Evolutionary conservation across 495 filamentous ascomycete species (phyloP).

Genomic region (Lepidopterella palustris): DNA sequence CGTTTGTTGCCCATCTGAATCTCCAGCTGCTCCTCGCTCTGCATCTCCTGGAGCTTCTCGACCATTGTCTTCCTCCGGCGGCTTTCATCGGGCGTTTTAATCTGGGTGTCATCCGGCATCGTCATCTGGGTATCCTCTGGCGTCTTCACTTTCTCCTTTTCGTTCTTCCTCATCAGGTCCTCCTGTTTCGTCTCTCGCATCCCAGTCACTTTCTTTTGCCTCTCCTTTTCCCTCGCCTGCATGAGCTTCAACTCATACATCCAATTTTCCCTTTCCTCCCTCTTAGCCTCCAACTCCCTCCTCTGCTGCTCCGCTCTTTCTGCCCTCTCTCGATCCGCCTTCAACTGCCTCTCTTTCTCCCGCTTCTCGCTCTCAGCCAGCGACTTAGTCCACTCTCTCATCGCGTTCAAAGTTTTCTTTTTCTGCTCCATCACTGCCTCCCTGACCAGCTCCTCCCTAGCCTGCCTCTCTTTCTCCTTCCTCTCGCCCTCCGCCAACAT

Average conservation of each 20-base stretch:
- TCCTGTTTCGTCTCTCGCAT: background rate
- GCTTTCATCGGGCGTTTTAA: too few species aligned
- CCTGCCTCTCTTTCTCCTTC: constrained; percentile 6
- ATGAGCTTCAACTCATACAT: background rate
- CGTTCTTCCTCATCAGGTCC: background rate
- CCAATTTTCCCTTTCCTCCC: background rate
- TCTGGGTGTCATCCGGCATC: too few species aligned
- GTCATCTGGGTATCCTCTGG: too few species aligned
- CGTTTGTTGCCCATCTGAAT: too few species aligned
- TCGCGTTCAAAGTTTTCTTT: too few species aligned
- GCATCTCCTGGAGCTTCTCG: too few species aligned
- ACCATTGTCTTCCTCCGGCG: too few species aligned
- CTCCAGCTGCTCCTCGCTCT: too few species aligned
- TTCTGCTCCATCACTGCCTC: background rate
- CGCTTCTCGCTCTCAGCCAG: background rate
- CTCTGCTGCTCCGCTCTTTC: background rate
- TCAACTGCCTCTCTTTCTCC: constrained; percentile 5
- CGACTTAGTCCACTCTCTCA: background rate
- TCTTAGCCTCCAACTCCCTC: background rate
- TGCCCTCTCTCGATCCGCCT: background rate
- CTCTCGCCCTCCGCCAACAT: background rate
- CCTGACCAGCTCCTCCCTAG: background rate
- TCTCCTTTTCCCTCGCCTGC: background rate
- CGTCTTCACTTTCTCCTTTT: background rate
- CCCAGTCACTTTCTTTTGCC: background rate